Evolutionary conservation across 1,284 basidiomycete species (phyloP), one percentile per base, ranked within the genome.

Genomic region (Malassezia sp.): DNA sequence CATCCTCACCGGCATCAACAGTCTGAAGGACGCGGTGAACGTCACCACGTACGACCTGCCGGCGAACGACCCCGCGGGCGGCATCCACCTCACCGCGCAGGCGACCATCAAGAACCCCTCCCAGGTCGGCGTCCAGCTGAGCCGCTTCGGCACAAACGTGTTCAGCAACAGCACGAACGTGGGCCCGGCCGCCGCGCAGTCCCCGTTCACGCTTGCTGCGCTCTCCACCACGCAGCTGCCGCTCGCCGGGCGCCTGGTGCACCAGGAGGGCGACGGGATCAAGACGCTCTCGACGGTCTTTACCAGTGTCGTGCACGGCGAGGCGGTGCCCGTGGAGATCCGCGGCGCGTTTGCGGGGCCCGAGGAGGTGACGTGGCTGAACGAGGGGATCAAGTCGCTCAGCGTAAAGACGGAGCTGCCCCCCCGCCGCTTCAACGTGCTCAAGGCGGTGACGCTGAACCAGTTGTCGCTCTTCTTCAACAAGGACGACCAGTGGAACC

Each of bases 41-140:
- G 81, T 85, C 54, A 71, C 80, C 35, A 76, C 77, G 3, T 85
- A 85, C 62, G 81, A 85, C 67, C 69, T 85, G 34, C 83, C 83
- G 1, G 73, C 74, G 18, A 77, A 85, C 61, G 82, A 84, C 56
- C 80, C 81, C 2, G 77, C 75, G 3, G 84, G 83, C n/a, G 83
- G 83, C 31, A 80, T 85, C 49, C 77, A 78, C 51, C 73, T 85
- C 36, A 81, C 79, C 1, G 73, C 84, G 10, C 72, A 80, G 40
- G 77, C 81, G 1, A 77, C 75, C 14, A 74, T 80, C 21, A 73
- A 75, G 11, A 85, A 84, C 60, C 83, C 83, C 18, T 80, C 83
- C 3, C 82, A 84, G 75, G 80, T 85, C 34, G 84, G 83, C 43
- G 78, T 85, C 10, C 72, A 78, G 52, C 73, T 84, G 10, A 77